Evolutionary conservation across 2,329 filamentous ascomycete genomes (phyloP).

Genomic region (Dactylonectria estremocensis): DNA sequence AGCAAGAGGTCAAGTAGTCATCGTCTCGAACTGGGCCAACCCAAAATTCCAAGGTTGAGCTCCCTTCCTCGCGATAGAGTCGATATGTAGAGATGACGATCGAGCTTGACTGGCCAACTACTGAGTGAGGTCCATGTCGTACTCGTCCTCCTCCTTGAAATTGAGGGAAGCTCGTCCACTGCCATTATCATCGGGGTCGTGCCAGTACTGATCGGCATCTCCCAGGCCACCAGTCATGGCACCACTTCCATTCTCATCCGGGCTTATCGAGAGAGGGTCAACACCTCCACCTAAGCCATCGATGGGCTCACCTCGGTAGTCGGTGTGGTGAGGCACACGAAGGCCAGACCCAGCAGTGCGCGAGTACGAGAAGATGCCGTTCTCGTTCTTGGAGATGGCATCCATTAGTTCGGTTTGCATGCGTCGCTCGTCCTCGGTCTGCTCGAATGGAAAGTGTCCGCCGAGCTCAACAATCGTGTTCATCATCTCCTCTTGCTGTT

Average conservation of each 20-base stretch:
- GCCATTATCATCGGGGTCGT: slow-evolving; percentile 79
- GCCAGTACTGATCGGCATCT: slow-evolving; percentile 73
- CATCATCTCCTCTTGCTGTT: slow-evolving; percentile 90
- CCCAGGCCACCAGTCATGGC: slow-evolving; percentile 62
- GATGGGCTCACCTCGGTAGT: slow-evolving; percentile 86
- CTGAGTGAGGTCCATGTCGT: slow-evolving; percentile 80
- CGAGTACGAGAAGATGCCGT: slow-evolving; percentile 85
- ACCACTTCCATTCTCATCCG: slow-evolving; percentile 56
- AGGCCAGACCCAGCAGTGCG: slow-evolving; percentile 87
- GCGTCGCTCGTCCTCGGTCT: slow-evolving; percentile 92
- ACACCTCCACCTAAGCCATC: slow-evolving; percentile 60
- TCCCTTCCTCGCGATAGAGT: slow-evolving; percentile 1
- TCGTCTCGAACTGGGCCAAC: not conserved
- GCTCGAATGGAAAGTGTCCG: slow-evolving; percentile 83
- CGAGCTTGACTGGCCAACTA: slow-evolving; percentile 33
- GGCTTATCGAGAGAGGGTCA: slow-evolving; percentile 56
- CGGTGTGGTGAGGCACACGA: slow-evolving; percentile 93
- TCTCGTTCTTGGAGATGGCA: slow-evolving; percentile 85
- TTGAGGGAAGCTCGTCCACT: slow-evolving; percentile 77
- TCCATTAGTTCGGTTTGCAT: slow-evolving; percentile 96
- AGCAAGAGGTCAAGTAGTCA: not conserved
- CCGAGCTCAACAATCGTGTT: slow-evolving; percentile 82
- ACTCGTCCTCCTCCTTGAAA: slow-evolving; percentile 97
- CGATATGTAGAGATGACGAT: slow-evolving; percentile 19
- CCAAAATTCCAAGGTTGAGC: slow-evolving; percentile 7